Evolutionary conservation across 2,329 filamentous ascomycete species (phyloP), one percentile per base, ranked within the genome.

Genomic region (Decorospora gaudefroyi): DNA sequence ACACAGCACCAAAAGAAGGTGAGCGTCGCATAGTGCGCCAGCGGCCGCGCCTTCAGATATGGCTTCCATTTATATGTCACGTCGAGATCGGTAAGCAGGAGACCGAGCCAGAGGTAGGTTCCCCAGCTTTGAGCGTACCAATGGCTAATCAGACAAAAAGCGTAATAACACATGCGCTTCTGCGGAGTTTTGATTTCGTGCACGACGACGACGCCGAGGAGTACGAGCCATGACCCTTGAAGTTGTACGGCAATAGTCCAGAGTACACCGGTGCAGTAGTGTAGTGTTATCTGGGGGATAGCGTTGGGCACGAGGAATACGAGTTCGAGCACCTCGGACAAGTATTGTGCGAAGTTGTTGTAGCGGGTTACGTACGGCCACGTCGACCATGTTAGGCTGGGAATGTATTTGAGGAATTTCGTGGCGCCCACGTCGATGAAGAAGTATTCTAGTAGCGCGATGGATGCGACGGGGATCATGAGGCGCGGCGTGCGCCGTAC

Each of bases 201-300:
- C 21, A 77, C 65, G 15, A 78, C 61, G 18, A 78, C 67, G 4
- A 68, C 65, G 15, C 67, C 74, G 7, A 74, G 57, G 2, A 78
- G 57, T 2, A 72, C 68, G n/a, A 72, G 61, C 69, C 75, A 77
- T 2, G 74, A 68, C 25, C 72, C 74, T 52, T 77, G 75, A 1
- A 77, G 64, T 49, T 76, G 74, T 0, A 78, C 74, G 0, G 75
- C 74, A 21, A 78, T 76, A 3, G 74, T 77, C 75, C 75, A 78
- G 1, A 78, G 64, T 4, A 77, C 74, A 57, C 75, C 74, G 0
- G 75, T 76, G 46, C 75, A 77, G 60, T 75, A 77, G 51, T 77
- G 72, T 55, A 69, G 71, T 6, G 73, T 76, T 33, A 78, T 72
- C 37, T 74, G 70, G 0, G 75, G 75, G 6, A 72, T 72, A 2